Evolutionary conservation across 345 rosid species (phyloP).

Genomic region (Pelargonium nanum): DNA sequence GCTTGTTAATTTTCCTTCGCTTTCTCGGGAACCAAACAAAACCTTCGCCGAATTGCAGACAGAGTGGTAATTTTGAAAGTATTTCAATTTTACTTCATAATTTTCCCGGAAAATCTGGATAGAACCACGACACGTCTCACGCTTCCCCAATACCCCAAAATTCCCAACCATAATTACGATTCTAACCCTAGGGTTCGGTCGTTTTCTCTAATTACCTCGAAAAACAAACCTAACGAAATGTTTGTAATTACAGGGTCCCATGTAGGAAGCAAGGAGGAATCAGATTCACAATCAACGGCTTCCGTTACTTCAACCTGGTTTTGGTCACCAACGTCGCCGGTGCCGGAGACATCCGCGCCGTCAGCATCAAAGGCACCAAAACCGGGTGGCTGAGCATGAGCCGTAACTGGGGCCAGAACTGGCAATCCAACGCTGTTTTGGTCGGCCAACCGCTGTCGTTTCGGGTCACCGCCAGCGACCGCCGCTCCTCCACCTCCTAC

Average conservation of each 20-base stretch:
- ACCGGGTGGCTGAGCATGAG: conserved; percentile 82
- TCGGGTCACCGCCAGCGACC: conserved; percentile 66
- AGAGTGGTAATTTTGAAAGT: neutral
- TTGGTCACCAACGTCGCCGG: conserved; percentile 86
- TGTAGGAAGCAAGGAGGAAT: conserved; percentile 89
- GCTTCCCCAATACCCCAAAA: neutral
- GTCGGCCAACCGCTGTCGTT: conserved; percentile 83
- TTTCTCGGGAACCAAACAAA: conserved; percentile 14
- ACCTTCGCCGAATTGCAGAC: neutral
- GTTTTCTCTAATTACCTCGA: no score
- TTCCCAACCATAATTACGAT: neutral
- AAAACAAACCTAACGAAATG: no score
- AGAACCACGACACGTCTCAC: conserved; percentile 2
- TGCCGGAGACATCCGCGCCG: conserved; percentile 69
- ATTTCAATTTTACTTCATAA: no score
- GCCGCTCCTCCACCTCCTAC: conserved; percentile 68
- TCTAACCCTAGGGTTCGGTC: no score
- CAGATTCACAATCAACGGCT: conserved; percentile 81
- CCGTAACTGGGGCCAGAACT: conserved; percentile 97
- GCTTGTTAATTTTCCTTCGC: no score
- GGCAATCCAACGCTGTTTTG: conserved; percentile 79
- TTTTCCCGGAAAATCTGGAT: conserved; percentile 13
- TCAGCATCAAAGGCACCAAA: conserved; percentile 59
- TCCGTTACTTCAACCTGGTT: conserved; percentile 91
- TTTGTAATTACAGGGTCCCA: conserved; percentile 41